Conservation (phyloP, 768 basidiomycete genomes). For the Daedaleopsis sinensis region DNA sequence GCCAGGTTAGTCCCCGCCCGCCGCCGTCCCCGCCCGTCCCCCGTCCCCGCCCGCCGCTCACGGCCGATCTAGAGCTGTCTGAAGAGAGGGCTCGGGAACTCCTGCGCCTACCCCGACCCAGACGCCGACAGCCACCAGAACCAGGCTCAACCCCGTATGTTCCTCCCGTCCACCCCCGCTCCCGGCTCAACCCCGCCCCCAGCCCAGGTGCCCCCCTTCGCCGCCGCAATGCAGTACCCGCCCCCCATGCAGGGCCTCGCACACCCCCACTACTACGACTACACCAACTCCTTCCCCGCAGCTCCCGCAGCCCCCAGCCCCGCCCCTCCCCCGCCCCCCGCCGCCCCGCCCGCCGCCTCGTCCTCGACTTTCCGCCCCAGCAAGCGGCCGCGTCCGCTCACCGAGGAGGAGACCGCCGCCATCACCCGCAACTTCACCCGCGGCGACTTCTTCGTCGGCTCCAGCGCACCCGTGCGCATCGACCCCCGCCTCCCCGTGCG, state of each 20-base stretch:
- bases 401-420: slow-evolving; percentile 82
- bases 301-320: slow-evolving; percentile 47
- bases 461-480: slow-evolving; percentile 80
- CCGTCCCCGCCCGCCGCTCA: slow-evolving; percentile 5
- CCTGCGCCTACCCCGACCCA: slow-evolving; percentile 80
- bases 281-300: slow-evolving; percentile 44
- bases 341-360: slow-evolving; percentile 50
- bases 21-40: slow-evolving; percentile 13
- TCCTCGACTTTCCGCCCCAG: slow-evolving; percentile 79
- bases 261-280: slow-evolving; percentile 76
- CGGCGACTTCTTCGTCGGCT: slow-evolving; percentile 83
- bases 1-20: slow-evolving; percentile 55
- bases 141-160: slow-evolving; percentile 28
- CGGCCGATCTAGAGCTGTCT: slow-evolving; percentile 65
- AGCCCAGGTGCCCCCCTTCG: slow-evolving; percentile 39
- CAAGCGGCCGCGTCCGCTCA: slow-evolving; percentile 78
- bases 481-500: slow-evolving; percentile 80
- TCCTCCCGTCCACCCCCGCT: slow-evolving; percentile 7
- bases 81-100: slow-evolving; percentile 72
- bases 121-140: slow-evolving; percentile 42
- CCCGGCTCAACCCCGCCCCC: slow-evolving; percentile 17
- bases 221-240: slow-evolving; percentile 42
- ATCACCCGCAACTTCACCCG: slow-evolving; percentile 82
- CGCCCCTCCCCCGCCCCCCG: slow-evolving; percentile 32
- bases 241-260: slow-evolving; percentile 45